Evolutionary conservation across 139 green algal species (phyloP).

Genomic region (Microglena sp.): DNA sequence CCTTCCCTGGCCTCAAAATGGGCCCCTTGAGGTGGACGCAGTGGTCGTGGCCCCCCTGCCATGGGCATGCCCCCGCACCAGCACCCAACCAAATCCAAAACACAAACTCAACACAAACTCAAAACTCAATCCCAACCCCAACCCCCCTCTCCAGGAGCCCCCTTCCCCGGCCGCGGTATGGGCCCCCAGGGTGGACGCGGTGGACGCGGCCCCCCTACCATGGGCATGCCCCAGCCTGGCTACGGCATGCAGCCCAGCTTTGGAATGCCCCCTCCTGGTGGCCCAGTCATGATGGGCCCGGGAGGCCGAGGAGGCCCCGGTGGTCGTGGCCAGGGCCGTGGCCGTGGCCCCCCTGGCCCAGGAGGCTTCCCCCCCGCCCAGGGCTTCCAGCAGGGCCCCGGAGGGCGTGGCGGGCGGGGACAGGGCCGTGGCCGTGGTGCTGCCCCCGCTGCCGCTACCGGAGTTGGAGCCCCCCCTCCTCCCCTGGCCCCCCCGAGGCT

Average conservation of each 20-base stretch:
- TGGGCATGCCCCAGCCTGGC: background rate
- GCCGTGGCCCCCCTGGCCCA: slow-evolving; percentile 5
- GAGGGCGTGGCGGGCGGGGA: slow-evolving; percentile 17
- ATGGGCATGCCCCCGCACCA: slow-evolving; percentile 20
- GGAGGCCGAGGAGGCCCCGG: slow-evolving; percentile 30
- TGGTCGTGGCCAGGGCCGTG: slow-evolving; percentile 6
- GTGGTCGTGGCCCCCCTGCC: slow-evolving; percentile 14
- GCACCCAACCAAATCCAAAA: background rate
- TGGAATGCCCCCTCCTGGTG: slow-evolving; percentile 14
- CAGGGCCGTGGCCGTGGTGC: slow-evolving; percentile 7
- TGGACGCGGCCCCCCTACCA: background rate
- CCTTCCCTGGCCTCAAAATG: too few relatives aligned
- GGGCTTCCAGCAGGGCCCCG: slow-evolving; percentile 27
- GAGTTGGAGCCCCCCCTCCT: slow-evolving; percentile 16
- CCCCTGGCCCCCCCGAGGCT: slow-evolving; percentile 11
- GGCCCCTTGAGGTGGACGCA: slow-evolving; percentile 26
- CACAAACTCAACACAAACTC: background rate
- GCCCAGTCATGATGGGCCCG: slow-evolving; percentile 11
- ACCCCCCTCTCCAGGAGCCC: background rate
- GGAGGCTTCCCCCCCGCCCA: slow-evolving; percentile 4
- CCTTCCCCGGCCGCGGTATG: slow-evolving; percentile 8
- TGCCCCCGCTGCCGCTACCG: background rate
- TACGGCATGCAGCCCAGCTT: slow-evolving; percentile 6
- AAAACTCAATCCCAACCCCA: background rate
- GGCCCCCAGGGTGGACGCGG: slow-evolving; percentile 8